phyloP scores from a whole-genome alignment of 169 alveolate genomes.

The Plasmodium yoelii region DNA sequence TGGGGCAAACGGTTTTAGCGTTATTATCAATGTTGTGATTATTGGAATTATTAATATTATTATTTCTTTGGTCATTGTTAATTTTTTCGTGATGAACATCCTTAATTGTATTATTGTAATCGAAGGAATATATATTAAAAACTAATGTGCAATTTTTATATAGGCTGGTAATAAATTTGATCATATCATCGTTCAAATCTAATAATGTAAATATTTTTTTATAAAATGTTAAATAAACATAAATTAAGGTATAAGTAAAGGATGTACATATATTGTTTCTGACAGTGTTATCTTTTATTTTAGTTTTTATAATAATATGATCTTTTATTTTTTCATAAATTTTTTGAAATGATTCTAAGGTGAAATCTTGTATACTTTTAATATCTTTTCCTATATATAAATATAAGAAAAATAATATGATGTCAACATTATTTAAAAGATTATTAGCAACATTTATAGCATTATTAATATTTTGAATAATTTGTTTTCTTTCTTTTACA shows the following conservation, averaged over 20 bases:
- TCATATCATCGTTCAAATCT: not conserved
- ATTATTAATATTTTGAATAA: slow-evolving; percentile 10
- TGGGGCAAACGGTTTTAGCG: no score
- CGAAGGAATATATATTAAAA: slow-evolving; percentile 1
- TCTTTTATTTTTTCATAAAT: slow-evolving; percentile 44
- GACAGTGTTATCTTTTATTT: slow-evolving; percentile 3
- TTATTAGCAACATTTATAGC: slow-evolving; percentile 15
- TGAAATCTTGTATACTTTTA: not conserved
- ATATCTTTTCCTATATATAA: slow-evolving; percentile 30
- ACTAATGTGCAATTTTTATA: slow-evolving; percentile 27
- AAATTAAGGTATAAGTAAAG: slow-evolving; percentile 21
- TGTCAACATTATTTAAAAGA: slow-evolving; percentile 50
- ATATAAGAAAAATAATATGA: slow-evolving; percentile 49
- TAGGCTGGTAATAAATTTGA: slow-evolving; percentile 16
- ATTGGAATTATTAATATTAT: no score
- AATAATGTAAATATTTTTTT: slow-evolving; percentile 22
- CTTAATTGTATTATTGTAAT: not conserved
- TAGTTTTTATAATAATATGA: slow-evolving; percentile 14
- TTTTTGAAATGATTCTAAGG: slow-evolving; percentile 17
- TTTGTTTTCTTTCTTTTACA: slow-evolving; percentile 21
- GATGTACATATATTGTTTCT: slow-evolving; percentile 16
- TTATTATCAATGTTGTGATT: no score
- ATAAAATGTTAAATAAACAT: slow-evolving; percentile 59
- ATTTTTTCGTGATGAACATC: not conserved
- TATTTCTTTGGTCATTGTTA: no score